Evolutionary conservation across 352 stramenopile species (phyloP).

Genomic region (Pythium dissotocum): DNA sequence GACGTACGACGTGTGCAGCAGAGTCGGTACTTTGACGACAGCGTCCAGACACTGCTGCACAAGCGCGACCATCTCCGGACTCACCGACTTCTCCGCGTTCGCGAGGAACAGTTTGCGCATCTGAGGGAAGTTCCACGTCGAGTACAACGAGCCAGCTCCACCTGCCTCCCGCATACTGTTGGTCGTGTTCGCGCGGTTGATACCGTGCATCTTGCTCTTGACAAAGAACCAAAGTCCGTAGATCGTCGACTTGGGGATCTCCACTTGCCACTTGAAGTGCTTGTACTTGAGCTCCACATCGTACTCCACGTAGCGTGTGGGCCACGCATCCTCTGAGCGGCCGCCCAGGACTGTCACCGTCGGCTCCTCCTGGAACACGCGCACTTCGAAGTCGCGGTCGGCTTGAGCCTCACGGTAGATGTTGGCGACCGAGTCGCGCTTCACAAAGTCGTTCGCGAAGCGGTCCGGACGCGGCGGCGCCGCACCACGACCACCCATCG

Average conservation of each 20-base stretch:
- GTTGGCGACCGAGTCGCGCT: conserved; percentile 42
- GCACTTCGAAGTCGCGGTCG: conserved; percentile 63
- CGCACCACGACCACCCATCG: background rate
- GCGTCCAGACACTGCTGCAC: conserved; percentile 75
- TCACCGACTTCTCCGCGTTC: conserved; percentile 72
- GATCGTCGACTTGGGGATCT: conserved; percentile 80
- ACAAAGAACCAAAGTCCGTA: conserved; percentile 88
- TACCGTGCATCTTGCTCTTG: conserved; percentile 67
- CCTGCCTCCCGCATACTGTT: conserved; percentile 9
- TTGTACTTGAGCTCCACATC: conserved; percentile 84
- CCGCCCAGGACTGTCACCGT: conserved; percentile 60
- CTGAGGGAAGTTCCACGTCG: conserved; percentile 55
- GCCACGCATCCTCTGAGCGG: conserved; percentile 78
- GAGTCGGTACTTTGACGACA: conserved; percentile 56
- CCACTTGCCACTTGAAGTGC: conserved; percentile 80
- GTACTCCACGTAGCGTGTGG: conserved; percentile 83
- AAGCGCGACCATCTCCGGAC: conserved; percentile 72
- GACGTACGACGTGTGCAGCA: conserved; percentile 72
- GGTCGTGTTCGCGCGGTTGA: conserved; percentile 34
- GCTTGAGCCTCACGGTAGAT: conserved; percentile 37
- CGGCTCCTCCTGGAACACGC: conserved; percentile 73
- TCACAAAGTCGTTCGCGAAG: conserved; percentile 49
- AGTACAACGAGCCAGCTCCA: conserved; percentile 12
- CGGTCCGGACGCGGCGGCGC: conserved; percentile 24
- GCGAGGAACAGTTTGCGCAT: conserved; percentile 83